These are phyloP conservation scores for Anethum foeniculum DNA, from an alignment of 140 eudicot species.

Conservation along the genomic window DNA sequence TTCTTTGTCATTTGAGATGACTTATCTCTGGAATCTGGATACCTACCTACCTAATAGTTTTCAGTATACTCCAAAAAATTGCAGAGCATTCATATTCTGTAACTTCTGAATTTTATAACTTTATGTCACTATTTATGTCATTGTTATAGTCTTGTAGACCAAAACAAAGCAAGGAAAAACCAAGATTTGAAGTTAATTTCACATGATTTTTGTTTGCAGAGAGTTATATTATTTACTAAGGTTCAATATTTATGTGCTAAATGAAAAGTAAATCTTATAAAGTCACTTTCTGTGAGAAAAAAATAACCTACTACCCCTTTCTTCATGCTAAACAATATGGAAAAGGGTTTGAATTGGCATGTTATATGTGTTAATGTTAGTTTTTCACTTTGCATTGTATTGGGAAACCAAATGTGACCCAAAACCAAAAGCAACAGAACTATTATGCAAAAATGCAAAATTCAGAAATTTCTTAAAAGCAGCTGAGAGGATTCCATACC, in stretches of 20 bases:
- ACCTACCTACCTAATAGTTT: neutral
- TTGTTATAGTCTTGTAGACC: neutral
- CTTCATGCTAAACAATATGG: slow-evolving; percentile 3
- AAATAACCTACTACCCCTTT: slow-evolving; percentile 7
- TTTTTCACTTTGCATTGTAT: slow-evolving; percentile 21
- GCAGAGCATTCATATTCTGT: neutral
- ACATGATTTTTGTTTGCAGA: slow-evolving; percentile 1
- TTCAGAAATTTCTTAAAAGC: slow-evolving; percentile 9
- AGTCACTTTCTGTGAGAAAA: slow-evolving; percentile 26
- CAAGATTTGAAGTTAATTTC: neutral
- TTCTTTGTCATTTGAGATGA: neutral
- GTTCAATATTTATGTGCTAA: slow-evolving; percentile 2
- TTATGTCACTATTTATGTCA: neutral
- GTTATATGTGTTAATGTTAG: slow-evolving; percentile 13
- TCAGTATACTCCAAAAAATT: neutral
- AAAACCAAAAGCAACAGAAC: slow-evolving; percentile 18
- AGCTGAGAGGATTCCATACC: slow-evolving; percentile 8
- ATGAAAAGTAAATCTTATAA: slow-evolving; percentile 17
- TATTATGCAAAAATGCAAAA: neutral
- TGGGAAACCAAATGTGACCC: slow-evolving; percentile 15
- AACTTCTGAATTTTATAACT: slow-evolving; percentile 2
- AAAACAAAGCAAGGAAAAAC: neutral
- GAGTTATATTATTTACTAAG: neutral
- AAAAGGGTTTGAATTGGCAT: slow-evolving; percentile 20
- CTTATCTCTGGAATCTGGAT: neutral